A percentile compares a stretch with the other conserved stretches of the same genome.
phyloP scores from a whole-genome alignment of 768 basidiomycete genomes.

The Tulasnella sp. region DNA sequence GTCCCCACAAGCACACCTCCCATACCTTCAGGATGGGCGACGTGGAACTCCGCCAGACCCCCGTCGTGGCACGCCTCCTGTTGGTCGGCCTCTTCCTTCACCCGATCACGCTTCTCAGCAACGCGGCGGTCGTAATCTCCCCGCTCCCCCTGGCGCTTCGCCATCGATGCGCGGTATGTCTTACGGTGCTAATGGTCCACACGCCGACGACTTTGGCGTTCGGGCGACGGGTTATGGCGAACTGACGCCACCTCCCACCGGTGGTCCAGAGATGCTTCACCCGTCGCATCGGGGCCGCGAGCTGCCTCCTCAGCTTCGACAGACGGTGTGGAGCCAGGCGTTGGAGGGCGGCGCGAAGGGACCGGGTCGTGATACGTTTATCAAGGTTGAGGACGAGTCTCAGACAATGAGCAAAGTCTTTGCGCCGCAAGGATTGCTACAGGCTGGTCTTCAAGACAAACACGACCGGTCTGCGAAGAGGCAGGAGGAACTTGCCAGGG shows the following conservation, averaged over 20 bases:
- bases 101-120: slow-evolving; percentile 3
- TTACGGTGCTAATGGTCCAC: not conserved
- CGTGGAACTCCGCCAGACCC: slow-evolving; percentile 1
- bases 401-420: slow-evolving; percentile 86
- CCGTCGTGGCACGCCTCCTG: slow-evolving; percentile 7
- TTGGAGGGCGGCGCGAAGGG: slow-evolving; percentile 54
- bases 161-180: not conserved
- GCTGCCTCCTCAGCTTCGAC: slow-evolving; percentile 41
- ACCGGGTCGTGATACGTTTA: slow-evolving; percentile 43
- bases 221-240: not conserved
- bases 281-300: slow-evolving; percentile 40
- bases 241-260: not conserved
- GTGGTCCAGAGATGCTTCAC: slow-evolving; percentile 22
- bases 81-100: slow-evolving; percentile 3
- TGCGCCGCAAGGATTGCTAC: slow-evolving; percentile 85
- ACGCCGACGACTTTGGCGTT: not conserved
- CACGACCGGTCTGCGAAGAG: slow-evolving; percentile 91
- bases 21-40: not conserved
- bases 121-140: not conserved
- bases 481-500: slow-evolving; percentile 87
- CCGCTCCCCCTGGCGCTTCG: slow-evolving; percentile 16
- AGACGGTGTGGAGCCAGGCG: slow-evolving; percentile 79
- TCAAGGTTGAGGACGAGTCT: slow-evolving; percentile 55
- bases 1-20: not conserved
- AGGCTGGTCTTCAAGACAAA: slow-evolving; percentile 89